phyloP scores from a whole-genome alignment of 2,329 filamentous ascomycete species.

The Aspergillus sojae region DNA sequence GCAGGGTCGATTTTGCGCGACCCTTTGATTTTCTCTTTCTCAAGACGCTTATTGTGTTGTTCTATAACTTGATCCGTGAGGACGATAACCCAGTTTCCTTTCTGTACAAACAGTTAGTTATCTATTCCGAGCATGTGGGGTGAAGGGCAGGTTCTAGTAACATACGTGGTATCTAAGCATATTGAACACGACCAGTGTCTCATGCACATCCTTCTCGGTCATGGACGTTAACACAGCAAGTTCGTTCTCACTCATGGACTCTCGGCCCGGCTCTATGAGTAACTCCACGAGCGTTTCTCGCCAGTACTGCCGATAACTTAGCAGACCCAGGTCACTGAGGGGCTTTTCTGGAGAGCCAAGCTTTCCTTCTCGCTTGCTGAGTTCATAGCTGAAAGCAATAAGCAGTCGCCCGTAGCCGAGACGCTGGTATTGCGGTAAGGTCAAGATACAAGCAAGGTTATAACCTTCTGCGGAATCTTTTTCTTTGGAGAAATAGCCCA shows the following conservation, averaged over 20 bases:
- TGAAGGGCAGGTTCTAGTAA: constrained; percentile 8
- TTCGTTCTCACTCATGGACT: constrained; percentile 75
- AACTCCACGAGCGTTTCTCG: constrained; percentile 90
- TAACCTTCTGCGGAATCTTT: constrained; percentile 97
- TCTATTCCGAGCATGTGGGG: neutral
- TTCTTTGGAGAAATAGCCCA: constrained; percentile 99
- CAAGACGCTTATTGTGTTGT: constrained; percentile 68
- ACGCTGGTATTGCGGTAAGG: constrained; percentile 91
- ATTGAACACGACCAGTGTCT: constrained; percentile 88
- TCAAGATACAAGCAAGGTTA: constrained; percentile 97
- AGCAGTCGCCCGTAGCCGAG: constrained; percentile 91
- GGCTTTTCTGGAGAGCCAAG: constrained; percentile 96
- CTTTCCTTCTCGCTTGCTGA: constrained; percentile 93
- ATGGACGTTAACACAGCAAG: constrained; percentile 80
- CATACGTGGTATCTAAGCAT: constrained; percentile 86
- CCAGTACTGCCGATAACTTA: constrained; percentile 98
- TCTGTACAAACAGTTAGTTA: constrained; percentile 46
- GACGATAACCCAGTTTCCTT: constrained; percentile 95
- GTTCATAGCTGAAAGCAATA: constrained; percentile 96
- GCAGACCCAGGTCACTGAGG: constrained; percentile 85
- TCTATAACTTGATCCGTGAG: constrained; percentile 80
- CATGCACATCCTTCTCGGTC: constrained; percentile 96
- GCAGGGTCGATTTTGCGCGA: constrained; percentile 73
- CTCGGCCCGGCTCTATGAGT: constrained; percentile 71
- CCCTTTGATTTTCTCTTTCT: constrained; percentile 78